Conservation (phyloP, 768 basidiomycete genomes). For the Jaapia argillacea region DNA sequence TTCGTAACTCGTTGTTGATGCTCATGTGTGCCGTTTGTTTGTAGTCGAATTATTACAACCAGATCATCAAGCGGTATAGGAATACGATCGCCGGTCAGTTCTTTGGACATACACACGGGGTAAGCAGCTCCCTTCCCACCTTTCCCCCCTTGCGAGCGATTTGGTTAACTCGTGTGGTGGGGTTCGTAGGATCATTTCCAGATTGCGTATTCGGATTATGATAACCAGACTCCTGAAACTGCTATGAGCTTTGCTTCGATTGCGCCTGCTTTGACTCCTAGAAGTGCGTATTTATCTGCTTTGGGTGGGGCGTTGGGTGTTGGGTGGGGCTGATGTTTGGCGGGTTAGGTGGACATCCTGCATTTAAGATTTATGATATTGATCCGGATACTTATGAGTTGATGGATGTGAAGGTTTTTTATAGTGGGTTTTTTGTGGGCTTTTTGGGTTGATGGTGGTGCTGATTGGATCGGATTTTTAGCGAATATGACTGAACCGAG, state of each 20-base stretch:
- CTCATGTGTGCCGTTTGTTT: no score
- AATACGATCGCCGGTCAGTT: slow-evolving; percentile 51
- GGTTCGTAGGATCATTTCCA: slow-evolving; percentile 42
- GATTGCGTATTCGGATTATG: slow-evolving; percentile 48
- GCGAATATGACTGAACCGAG: not conserved
- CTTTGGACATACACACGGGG: slow-evolving; percentile 49
- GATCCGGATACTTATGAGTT: slow-evolving; percentile 60
- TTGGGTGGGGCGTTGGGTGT: no score
- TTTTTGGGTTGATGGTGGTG: not conserved
- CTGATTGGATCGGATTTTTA: not conserved
- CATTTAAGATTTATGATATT: slow-evolving; percentile 51
- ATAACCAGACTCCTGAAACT: slow-evolving; percentile 29
- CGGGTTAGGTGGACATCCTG: slow-evolving; percentile 39
- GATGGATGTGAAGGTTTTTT: slow-evolving; percentile 44
- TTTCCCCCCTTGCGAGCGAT: no score
- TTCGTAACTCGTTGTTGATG: no score
- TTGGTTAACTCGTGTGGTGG: not conserved
- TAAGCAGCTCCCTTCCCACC: slow-evolving; percentile 13
- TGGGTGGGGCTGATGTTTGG: no score
- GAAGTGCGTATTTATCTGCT: slow-evolving; percentile 24
- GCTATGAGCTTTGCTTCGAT: slow-evolving; percentile 39
- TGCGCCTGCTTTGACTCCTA: slow-evolving; percentile 48
- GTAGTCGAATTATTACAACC: slow-evolving; percentile 54
- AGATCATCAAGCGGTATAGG: slow-evolving; percentile 49
- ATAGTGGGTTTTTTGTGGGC: slow-evolving; percentile 23